Evolutionary conservation across 2,329 filamentous ascomycete species (phyloP), one percentile per base, ranked within the genome.

Genomic region (Cladophialophora immunda): DNA sequence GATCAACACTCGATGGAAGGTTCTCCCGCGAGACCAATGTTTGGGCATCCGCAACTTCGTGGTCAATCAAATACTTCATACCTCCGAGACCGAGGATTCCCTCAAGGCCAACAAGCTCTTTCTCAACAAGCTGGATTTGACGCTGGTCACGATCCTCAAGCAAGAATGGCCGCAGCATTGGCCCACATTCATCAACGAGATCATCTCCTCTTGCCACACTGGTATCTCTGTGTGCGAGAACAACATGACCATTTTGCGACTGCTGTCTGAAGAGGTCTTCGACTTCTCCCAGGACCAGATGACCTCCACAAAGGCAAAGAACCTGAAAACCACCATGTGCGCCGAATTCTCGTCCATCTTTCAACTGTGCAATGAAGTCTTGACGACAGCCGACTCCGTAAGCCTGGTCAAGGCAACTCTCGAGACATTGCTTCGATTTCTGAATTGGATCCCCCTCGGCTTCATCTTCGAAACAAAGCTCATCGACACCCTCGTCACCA

Each of bases 151-250:
- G 65, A 94, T 99, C 70, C 85, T 99, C 77, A 99, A 99, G 86
- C 95, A 99, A 82, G 95, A 99, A 81, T 99, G 95, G 95, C 95
- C 95, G 65, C 94, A 98, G 82, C 97, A 99, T 85, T 99, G 96
- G 95, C 95, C 96, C 11, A 97, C 93, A 22, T 99, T 99, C 81
- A 98, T 99, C 86, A 98, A 98, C 84, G 95, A 99, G 84, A 99
- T 99, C 80, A 93, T 99, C 75, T 91, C 93, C 25, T 94, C 95
- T 64, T 98, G 94, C 81, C 94, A 97, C 78, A 94, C 92, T 73
- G 97, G 92, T 80, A 85, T 99, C 62, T 95, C 94, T 41, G 96
- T 99, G 75, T 99, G 96, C 87, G 95, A 99, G 83, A 99, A 99
- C 84, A 99, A 99, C 85, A 99, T 99, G 95, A 93, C 92, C 71